Evolutionary conservation across 805 yeast genomes (phyloP).

Genomic region (Yarrowia deformans): DNA sequence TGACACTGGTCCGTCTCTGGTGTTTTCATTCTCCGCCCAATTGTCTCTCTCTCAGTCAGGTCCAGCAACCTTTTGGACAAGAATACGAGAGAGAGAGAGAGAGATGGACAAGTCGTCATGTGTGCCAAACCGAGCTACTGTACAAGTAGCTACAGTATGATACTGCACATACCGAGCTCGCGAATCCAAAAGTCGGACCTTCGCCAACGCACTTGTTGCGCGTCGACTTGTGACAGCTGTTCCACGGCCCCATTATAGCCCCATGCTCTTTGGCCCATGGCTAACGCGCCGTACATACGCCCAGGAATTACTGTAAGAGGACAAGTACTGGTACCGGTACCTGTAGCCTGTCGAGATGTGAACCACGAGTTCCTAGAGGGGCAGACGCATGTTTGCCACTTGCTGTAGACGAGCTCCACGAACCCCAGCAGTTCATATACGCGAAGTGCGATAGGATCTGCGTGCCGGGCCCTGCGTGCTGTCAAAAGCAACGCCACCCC

Average conservation of each 20-base stretch:
- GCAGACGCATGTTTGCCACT: too few relatives aligned
- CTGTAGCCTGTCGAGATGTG: too few relatives aligned
- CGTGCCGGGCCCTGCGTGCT: slow-evolving; percentile 16
- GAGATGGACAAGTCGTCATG: not conserved
- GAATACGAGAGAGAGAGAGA: too few relatives aligned
- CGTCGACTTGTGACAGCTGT: slow-evolving; percentile 1
- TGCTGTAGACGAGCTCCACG: too few relatives aligned
- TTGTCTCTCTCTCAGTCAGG: too few relatives aligned
- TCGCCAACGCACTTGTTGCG: slow-evolving; percentile 7
- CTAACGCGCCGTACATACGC: not conserved
- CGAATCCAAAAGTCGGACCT: not conserved
- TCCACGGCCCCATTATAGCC: not conserved
- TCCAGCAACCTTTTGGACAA: not conserved
- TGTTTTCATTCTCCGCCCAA: too few relatives aligned
- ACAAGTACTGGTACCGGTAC: too few relatives aligned
- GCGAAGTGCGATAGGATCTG: not conserved
- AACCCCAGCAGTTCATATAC: not conserved
- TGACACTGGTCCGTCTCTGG: not conserved
- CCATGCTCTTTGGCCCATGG: slow-evolving; percentile 23
- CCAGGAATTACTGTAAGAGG: not conserved
- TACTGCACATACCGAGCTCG: too few relatives aligned
- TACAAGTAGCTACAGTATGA: too few relatives aligned
- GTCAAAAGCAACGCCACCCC: slow-evolving; percentile 27
- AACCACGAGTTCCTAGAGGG: too few relatives aligned
- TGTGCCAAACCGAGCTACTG: not conserved